Evolutionary conservation across 805 yeast species (phyloP), one percentile per base, ranked within the genome.

Genomic region (Zygotorulaspora danielsina): DNA sequence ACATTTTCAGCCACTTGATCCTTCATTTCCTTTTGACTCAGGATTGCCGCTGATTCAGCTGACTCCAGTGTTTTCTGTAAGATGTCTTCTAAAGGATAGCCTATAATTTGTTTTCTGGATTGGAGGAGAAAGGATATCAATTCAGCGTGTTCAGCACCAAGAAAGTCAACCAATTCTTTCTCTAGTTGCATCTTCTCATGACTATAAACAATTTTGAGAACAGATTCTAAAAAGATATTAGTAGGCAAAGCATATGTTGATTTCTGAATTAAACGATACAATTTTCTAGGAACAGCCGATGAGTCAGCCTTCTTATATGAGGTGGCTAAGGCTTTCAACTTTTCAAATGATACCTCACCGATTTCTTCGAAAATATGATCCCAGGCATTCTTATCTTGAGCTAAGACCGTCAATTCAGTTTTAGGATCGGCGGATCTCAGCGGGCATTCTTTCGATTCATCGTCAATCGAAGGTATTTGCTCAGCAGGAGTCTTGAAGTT

Each of bases 141-240:
- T 38, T 87, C 96, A 45, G 93, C 73, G 55, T 86, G 84, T 18
- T 87, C 96, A 50, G 79, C 83, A 0, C 98, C 98, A 1, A 93
- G 60, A 6, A 85, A 69, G 57, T 88, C 96, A 44, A 86, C 78
- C 29, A 93, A 63, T 5, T 76, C 65, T 5, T 84, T 78, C 54
- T 89, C 96, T 9, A 84, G 53, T 26, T 75, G 78, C 24, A 76
- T 83, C 29, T 78, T 81, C 7, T 70, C 63, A 6, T 64, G 48
- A 1, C 65, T 62, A 7, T 62, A 51, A 4, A 57, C 35, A 4
- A 50, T 51, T 34, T 32, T 64, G 44, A 42, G 40, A 36, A 54
- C 53, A 44, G 61, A 56, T 21, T 59, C 60, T 15, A 54, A 37
- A 19, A 57, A 53, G 19, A 54, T 66, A 24, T 66, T 66, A 2